phyloP scores from a whole-genome alignment of 2,329 filamentous ascomycete species.

The Fusarium dlaminii region DNA sequence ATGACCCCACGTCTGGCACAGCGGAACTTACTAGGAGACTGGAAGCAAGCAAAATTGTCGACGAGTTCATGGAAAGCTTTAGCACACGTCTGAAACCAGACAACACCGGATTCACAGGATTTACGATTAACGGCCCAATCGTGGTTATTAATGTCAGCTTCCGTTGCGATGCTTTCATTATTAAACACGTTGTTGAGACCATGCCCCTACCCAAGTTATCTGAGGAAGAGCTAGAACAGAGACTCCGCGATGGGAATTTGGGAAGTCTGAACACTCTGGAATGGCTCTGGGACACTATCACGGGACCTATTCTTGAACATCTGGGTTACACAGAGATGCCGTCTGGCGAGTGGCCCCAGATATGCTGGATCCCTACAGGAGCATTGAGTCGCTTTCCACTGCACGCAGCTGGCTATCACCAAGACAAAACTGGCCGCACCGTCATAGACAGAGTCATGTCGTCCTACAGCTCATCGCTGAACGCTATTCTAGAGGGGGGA shows the following conservation, averaged over 20 bases:
- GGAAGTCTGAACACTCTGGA: accelerated
- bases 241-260: not conserved
- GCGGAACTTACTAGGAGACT: not conserved
- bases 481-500: not conserved
- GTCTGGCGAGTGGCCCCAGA: not conserved
- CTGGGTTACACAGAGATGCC: not conserved
- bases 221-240: accelerated
- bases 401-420: not conserved
- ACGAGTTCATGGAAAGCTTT: not conserved
- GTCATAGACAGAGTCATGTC: not conserved
- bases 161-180: not conserved
- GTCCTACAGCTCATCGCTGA: not conserved
- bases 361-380: not conserved
- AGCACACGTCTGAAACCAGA: accelerated
- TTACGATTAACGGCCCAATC: not conserved
- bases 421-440: accelerated
- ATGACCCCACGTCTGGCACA: accelerated
- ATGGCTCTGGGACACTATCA: not conserved
- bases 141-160: not conserved
- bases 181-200: not conserved
- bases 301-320: accelerated
- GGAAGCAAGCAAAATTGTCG: not conserved
- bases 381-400: not conserved
- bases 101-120: not conserved
- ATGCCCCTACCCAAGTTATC: not conserved